Evolutionary conservation across 192 early-diverging fungal species (phyloP).

Genomic region (Coemansia interrupta): DNA sequence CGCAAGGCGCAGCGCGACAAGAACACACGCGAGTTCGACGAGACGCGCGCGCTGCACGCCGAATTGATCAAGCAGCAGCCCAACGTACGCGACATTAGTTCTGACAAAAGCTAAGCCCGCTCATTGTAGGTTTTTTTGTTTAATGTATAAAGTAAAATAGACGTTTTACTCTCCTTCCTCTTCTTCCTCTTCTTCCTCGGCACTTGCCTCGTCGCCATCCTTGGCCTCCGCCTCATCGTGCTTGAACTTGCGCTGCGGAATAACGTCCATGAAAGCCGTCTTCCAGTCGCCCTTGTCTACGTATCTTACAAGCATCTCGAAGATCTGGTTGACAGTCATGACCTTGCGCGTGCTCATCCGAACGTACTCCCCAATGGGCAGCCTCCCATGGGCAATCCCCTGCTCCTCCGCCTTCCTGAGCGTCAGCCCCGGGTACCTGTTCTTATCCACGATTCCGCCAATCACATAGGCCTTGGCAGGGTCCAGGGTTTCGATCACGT

Average conservation of each 20-base stretch:
- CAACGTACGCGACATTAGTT: slow-evolving; percentile 3
- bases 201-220: slow-evolving; percentile 3
- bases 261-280: slow-evolving; percentile 80
- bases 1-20: slow-evolving; percentile 45
- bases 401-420: slow-evolving; percentile 71
- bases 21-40: slow-evolving; percentile 42
- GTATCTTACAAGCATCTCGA: slow-evolving; percentile 83
- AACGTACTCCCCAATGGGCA: slow-evolving; percentile 86
- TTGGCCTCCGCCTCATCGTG: slow-evolving; percentile 23
- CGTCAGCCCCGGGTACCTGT: slow-evolving; percentile 78
- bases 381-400: slow-evolving; percentile 69
- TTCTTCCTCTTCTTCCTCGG: background rate
- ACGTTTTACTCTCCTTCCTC: background rate
- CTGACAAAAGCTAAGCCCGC: too few relatives aligned
- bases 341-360: slow-evolving; percentile 77
- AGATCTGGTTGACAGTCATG: slow-evolving; percentile 93
- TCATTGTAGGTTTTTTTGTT: too few relatives aligned
- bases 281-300: slow-evolving; percentile 80
- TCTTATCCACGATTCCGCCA: slow-evolving; percentile 94
- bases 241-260: slow-evolving; percentile 84
- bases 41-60: slow-evolving; percentile 45
- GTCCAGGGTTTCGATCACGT: slow-evolving; percentile 65
- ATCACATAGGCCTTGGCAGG: slow-evolving; percentile 79
- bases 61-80: slow-evolving; percentile 39
- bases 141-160: too few relatives aligned